Evolutionary conservation across 352 stramenopile species (phyloP), one percentile per base, ranked within the genome.

Genomic region (Phytophthora sansomeana): DNA sequence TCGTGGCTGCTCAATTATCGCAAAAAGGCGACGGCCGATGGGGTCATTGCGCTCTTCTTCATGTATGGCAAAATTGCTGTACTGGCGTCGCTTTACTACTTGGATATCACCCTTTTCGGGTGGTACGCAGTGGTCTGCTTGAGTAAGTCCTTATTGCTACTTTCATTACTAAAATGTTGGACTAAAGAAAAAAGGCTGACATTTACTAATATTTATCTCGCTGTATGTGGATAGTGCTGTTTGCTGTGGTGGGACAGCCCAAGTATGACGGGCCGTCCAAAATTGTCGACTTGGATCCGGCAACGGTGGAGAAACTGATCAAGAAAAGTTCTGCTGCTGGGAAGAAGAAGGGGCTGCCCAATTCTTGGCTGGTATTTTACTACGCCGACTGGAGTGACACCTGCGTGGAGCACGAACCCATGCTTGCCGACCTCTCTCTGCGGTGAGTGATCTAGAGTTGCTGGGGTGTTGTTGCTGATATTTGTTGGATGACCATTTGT

Each of bases 291-390:
- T 52, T 91, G 44, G 82, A 82, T 19, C 75, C 77, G 7, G 77
- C 72, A 32, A 71, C 68, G 16, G 62, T 89, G 29, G 77, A 89
- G 59, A 81, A 80, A 47, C 46, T 84, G 19, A 57, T 90, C 46
- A 87, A 74, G 50, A 75, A 72, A 54, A 4, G 39, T 58, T 29
- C 61, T 52, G 41, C 54, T 10, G 75, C 75, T n/a, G n/a, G n/a
- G 17, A 60, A 62, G 41, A 72, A 63, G 28, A 74, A 63, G 42
- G 52, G 51, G 1, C 74, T 68, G 29, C 57, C 68, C 21, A 79
- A 75, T 8, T 83, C 80, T 19, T 93, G 85, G 85, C 66, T 94
- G 11, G 72, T 92, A 26, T 92, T 90, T 59, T 91, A 86, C 32
- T 81, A 88, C 58, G 69, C 83, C 4, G 81, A 92, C 66, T 92